Base-by-base conservation (phyloP, 139 green algal species). In the Edaphochlamys debaryana region DNA sequence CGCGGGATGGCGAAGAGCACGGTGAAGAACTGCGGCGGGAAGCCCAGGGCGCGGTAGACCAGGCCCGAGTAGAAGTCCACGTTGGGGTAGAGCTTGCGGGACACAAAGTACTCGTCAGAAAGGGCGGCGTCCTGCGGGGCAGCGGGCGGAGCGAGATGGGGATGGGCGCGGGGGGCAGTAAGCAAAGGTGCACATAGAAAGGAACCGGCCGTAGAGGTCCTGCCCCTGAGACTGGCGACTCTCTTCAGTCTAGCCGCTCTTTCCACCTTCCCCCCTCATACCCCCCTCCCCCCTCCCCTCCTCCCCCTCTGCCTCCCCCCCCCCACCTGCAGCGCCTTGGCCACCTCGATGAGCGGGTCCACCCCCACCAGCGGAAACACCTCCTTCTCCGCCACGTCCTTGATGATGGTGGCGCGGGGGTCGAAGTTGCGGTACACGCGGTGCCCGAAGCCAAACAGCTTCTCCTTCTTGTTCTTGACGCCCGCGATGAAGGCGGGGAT, bases 351-450 rank as follows among this genome's bases (percentile, higher is more conserved):
- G n/a, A 99, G 90, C 4, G 96, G 97, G 90, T 99, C 97, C 2
- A 93, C 84, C 13, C 97, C 97, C 32, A 94, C 88, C 69, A 98
- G 97, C 58, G 85, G 66, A 82, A 99, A 99, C 58, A 99, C 96
- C 85, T 98, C 95, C 62, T 74, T 37, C 73, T 93, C 87, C n/a
- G 91, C 88, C 60, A 94, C 84, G 83, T 94, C 72, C 72, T 95
- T 94, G 82, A 99, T 98, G 91, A 98, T 96, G 58, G 93, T 97
- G 25, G 97, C 97, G 15, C 97, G 89, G 0, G 97, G 97, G 90
- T 99, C 97, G 88, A 98, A 99, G 92, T 98, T 99, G 88, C 99
- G 99, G 96, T 99, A 99, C 79, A 99, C 97, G 22, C 97, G 91
- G 93, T 98, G 96, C 8, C 97, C 96, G 87, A 99, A 99, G 37